Base-by-base conservation (phyloP, 2,329 filamentous ascomycete genomes). In the Xylaria multiplex region DNA sequence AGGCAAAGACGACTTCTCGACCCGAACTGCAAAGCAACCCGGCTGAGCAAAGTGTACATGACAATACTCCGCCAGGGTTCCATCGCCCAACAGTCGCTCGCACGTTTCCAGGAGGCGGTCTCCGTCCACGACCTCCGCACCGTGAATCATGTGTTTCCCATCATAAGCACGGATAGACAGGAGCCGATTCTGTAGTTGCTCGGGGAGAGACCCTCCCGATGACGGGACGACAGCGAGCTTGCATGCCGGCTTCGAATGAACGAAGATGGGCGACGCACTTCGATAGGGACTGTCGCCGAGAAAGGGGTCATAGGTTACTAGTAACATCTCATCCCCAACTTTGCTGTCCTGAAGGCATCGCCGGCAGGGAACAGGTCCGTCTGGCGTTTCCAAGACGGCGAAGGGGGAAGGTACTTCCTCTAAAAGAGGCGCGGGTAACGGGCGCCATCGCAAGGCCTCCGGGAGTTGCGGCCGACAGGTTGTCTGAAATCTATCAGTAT, bases 261-360 rank as follows among this genome's bases (percentile, higher is more conserved):
- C 30, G 56, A 53, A 68, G 62, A 68, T 68, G 32, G 67, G 58
- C 50, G 67, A 60, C 24, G 67, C 54, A 30, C 45, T 35, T 37
- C 59, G 62, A 24, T 69, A 61, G 45, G 67, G 67, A 27, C 67
- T 68, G 35, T 62, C 46, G 55, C 67, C 67, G 32, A 65, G 59
- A 32, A 69, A 69, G 19, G 67, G 65, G 46, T 65, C 59, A 30
- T 67, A 67, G n/a, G 65, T 68, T 11, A 65, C 6, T 2, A 69
- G 65, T 45, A 69, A 7, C 65, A 69, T 61, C 40, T 65, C 65
- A 7, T 67, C 62, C 49, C 67, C 65, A 16, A 61, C 52, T 3
- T 27, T 24, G 62, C 59, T 65, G 50, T 61, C 59, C 35, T 61
- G 59, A 6, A 65, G 55, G 35, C 65, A 69, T 9, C 65, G 65